A percentile compares a stretch with the other conserved stretches of the same genome.
These are phyloP conservation scores for Candida sanyaensis DNA, from an alignment of 1,139 yeast species.

Conservation along the genomic window DNA sequence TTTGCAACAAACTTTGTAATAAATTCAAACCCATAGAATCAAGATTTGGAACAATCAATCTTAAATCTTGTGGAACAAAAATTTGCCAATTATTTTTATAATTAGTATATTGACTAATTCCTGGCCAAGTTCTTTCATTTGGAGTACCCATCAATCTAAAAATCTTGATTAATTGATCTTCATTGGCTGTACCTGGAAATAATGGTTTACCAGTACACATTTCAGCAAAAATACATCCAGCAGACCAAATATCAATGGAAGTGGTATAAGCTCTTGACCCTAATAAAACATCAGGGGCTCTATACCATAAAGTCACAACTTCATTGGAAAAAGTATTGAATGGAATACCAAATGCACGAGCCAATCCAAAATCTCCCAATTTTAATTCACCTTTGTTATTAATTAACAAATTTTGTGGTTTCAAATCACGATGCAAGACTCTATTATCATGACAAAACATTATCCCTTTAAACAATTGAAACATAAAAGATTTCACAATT, in stretches of 20 bases:
- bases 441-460: slow-evolving; percentile 94
- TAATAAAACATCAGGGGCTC: slow-evolving; percentile 95
- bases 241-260: slow-evolving; percentile 97
- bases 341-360: slow-evolving; percentile 97
- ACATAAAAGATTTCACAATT: slow-evolving; percentile 88
- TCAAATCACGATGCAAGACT: slow-evolving; percentile 91
- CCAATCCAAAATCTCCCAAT: slow-evolving; percentile 96
- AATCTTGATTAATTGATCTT: slow-evolving; percentile 86
- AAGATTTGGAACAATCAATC: slow-evolving; percentile 71
- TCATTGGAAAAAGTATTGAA: slow-evolving; percentile 96
- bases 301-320: slow-evolving; percentile 96
- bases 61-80: slow-evolving; percentile 81
- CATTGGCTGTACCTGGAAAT: slow-evolving; percentile 95
- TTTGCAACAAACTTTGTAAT: slow-evolving; percentile 74
- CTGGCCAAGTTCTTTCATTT: slow-evolving; percentile 95
- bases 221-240: slow-evolving; percentile 97
- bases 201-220: slow-evolving; percentile 98
- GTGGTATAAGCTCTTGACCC: slow-evolving; percentile 96
- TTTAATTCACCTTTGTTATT: slow-evolving; percentile 88
- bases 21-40: slow-evolving; percentile 83
- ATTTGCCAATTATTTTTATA: slow-evolving; percentile 78
- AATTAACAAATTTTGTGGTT: slow-evolving; percentile 91
- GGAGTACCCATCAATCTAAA: slow-evolving; percentile 97
- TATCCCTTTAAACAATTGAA: slow-evolving; percentile 86
- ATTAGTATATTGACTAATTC: slow-evolving; percentile 82